phyloP scores from a whole-genome alignment of 257 asterid species.

The Thymus quinquecostatus region DNA sequence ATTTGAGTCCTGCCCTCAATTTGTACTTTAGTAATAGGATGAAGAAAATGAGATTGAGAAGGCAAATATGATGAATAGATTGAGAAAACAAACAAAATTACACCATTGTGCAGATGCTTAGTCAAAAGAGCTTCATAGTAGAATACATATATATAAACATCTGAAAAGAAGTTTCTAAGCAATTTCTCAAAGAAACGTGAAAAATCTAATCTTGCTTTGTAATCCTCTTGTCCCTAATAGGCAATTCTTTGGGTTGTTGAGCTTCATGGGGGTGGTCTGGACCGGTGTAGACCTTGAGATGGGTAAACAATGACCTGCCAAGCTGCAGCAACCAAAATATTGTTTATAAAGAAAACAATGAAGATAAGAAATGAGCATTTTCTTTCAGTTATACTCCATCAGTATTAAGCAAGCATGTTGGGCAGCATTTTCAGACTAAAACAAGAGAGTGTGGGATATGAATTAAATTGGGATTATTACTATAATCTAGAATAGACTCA shows the following conservation, averaged over 20 bases:
- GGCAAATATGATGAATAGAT: neutral
- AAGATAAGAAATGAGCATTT: neutral
- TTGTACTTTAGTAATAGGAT: neutral
- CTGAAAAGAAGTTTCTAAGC: conserved; percentile 15
- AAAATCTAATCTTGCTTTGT: conserved; percentile 44
- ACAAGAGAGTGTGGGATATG: neutral
- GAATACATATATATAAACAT: conserved; percentile 27
- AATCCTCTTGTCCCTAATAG: conserved; percentile 88
- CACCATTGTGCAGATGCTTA: conserved; percentile 19
- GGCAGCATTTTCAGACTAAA: neutral
- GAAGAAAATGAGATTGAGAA: neutral
- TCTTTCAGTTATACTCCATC: neutral
- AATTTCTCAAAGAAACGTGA: neutral
- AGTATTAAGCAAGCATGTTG: neutral
- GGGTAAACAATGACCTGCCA: conserved; percentile 80
- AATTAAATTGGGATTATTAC: neutral
- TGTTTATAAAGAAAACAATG: conserved; percentile 15
- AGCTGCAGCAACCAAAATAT: conserved; percentile 60
- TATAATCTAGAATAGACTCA: neutral
- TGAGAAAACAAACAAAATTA: conserved; percentile 20
- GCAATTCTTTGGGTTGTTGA: conserved; percentile 76
- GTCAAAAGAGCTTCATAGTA: conserved; percentile 5
- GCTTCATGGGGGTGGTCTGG: conserved; percentile 97
- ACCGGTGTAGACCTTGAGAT: conserved; percentile 87
- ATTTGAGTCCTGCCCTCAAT: neutral